These are phyloP conservation scores for Euphorbia corollata DNA, from an alignment of 441 rosid genomes.

Conservation along the genomic window DNA sequence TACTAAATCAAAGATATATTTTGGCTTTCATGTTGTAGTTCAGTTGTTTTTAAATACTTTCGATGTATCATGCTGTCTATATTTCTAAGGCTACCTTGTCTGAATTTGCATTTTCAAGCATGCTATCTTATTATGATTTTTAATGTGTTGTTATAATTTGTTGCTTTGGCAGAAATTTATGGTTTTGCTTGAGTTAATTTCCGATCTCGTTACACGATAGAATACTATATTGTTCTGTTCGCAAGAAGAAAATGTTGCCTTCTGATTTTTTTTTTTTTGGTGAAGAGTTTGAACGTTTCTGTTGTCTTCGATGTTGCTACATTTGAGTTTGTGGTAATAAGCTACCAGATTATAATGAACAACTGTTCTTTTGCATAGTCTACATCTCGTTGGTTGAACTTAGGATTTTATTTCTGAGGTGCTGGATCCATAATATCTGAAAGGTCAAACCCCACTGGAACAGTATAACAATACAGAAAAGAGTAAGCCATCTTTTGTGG, in stretches of 20 bases:
- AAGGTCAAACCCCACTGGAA: neutral
- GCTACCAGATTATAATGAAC: neutral
- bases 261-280: too few relatives aligned
- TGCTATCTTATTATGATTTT: neutral
- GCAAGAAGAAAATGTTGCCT: too few relatives aligned
- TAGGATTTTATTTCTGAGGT: neutral
- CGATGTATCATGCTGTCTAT: neutral
- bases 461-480: neutral
- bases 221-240: too few relatives aligned
- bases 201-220: too few relatives aligned
- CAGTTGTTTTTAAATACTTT: neutral
- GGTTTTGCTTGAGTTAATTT: too few relatives aligned
- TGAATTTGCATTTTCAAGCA: neutral
- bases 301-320: neutral
- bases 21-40: constrained; percentile 9
- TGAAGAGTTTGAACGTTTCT: neutral
- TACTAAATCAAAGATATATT: constrained; percentile 12
- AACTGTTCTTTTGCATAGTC: neutral
- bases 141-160: neutral
- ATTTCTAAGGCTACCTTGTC: neutral
- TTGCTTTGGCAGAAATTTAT: too few relatives aligned
- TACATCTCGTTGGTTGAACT: neutral
- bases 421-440: neutral
- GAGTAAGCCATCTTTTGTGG: neutral
- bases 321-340: neutral